Evolutionary conservation across 352 stramenopile species (phyloP), one percentile per base, ranked within the genome.

Genomic region (Plasmopara viticola): DNA sequence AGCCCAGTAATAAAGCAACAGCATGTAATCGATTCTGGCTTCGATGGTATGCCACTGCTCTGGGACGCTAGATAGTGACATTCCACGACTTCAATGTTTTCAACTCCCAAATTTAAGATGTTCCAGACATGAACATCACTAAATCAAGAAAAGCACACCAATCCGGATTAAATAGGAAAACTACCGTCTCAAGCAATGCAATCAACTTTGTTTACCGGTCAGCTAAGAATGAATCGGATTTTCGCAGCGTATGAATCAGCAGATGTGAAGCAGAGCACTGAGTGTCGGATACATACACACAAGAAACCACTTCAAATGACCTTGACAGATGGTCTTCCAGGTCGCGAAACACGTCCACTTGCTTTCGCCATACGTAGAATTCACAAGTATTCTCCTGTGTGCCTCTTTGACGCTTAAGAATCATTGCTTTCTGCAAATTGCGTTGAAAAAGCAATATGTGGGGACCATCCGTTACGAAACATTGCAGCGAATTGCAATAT

Each of bases 391-490:
- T 4, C 6, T 29, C 48, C 20, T 34, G 50, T 8, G 13, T 60
- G 17, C 13, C 7, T 62, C 48, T 50, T 45, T 53, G 46, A 5
- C 74, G 52, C 20, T 52, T 70, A 43, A 72, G 51, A 37, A 69
- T 15, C 25, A 40, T 69, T 14, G 45, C 44, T 17, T 42, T 35
- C 51, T 64, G 49, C 15, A 37, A 60, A 8, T 18, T 42, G 30
- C 37, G 37, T 7, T 67, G 28, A 53, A 70, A 68, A 7, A 79
- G 48, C 13, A 79, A n/a, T 10, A 66, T 48, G 29, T 65, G 43
- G 1, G 73, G 73, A 39, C 73, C 73, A 28, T 81, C 65, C 5
- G 47, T 50, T 20, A 79, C 5, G 35, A 66, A 56, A 37, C 69
- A 47, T 14, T 78, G 68, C 14, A 73, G 37, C 6, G 44, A 41